phyloP scores from a whole-genome alignment of 352 stramenopile genomes.

The Phytophthora crassamura region DNA sequence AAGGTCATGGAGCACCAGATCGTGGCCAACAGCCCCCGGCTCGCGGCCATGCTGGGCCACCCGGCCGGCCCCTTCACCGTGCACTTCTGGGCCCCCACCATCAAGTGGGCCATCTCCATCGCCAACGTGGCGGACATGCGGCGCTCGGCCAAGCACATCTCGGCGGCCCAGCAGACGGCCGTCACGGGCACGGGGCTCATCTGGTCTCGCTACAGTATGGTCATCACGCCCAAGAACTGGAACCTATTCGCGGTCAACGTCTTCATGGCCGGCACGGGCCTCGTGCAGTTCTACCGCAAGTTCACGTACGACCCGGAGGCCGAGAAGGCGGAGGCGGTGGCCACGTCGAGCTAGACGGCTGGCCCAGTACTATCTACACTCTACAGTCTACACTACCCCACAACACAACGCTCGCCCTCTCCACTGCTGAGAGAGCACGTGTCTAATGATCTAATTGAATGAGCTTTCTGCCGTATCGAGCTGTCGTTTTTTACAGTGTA shows the following conservation, averaged over 20 bases:
- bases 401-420: slow-evolving; percentile 1
- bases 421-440: slow-evolving; percentile 1
- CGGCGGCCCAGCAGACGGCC: slow-evolving; percentile 78
- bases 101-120: slow-evolving; percentile 90
- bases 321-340: slow-evolving; percentile 7
- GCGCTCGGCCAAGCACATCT: slow-evolving; percentile 80
- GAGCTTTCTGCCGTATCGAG: background rate
- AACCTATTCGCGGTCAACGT: slow-evolving; percentile 91
- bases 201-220: slow-evolving; percentile 89
- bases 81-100: slow-evolving; percentile 89
- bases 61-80: slow-evolving; percentile 90
- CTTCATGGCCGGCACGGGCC: slow-evolving; percentile 85
- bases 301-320: slow-evolving; percentile 46
- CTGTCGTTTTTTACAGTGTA: too few relatives aligned
- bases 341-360: slow-evolving; percentile 17
- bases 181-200: slow-evolving; percentile 88
- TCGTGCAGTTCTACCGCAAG: slow-evolving; percentile 87
- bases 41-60: slow-evolving; percentile 69
- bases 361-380: slow-evolving; percentile 7
- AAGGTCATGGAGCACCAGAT: slow-evolving; percentile 71
- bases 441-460: slow-evolving; percentile 17
- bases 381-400: background rate
- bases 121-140: slow-evolving; percentile 89
- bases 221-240: slow-evolving; percentile 92
- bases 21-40: slow-evolving; percentile 67